A percentile compares a stretch with the other conserved stretches of the same genome.
phyloP scores from a whole-genome alignment of 225 moss, liverwort and hornwort species.

The Lunularia cruciata region DNA sequence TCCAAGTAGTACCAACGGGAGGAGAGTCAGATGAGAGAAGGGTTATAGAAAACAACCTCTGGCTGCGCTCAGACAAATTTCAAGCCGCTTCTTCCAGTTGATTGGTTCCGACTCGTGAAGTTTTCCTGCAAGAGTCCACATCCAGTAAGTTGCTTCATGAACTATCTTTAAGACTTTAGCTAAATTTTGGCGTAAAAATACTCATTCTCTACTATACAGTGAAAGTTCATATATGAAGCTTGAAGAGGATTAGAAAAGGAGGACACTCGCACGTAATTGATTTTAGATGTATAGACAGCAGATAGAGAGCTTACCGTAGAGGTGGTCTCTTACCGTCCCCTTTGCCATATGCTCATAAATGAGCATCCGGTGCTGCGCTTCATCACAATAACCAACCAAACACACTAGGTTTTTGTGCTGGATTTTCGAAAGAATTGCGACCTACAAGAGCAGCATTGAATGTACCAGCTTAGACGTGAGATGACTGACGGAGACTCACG shows the following conservation, averaged over 20 bases:
- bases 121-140: constrained; percentile 7
- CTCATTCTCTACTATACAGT: too few species aligned
- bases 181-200: too few species aligned
- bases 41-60: constrained; percentile 25
- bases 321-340: constrained; percentile 35
- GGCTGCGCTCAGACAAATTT: constrained; percentile 34
- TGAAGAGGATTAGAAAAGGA: too few species aligned
- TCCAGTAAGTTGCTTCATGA: too few species aligned
- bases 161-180: too few species aligned
- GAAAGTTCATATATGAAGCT: too few species aligned
- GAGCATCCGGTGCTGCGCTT: constrained; percentile 31
- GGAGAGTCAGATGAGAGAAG: neutral
- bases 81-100: constrained; percentile 32
- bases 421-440: constrained; percentile 38
- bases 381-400: constrained; percentile 46
- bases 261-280: too few species aligned
- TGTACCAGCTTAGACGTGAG: too few species aligned
- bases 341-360: constrained; percentile 39
- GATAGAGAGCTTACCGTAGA: constrained; percentile 23
- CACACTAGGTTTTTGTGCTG: constrained; percentile 39
- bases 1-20: too few species aligned
- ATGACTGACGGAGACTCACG: too few species aligned
- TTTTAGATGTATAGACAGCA: neutral
- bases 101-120: constrained; percentile 25
- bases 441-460: constrained; percentile 19